Evolutionary conservation across 2,329 filamentous ascomycete species (phyloP).

Genomic region (Elsinoe perseae): DNA sequence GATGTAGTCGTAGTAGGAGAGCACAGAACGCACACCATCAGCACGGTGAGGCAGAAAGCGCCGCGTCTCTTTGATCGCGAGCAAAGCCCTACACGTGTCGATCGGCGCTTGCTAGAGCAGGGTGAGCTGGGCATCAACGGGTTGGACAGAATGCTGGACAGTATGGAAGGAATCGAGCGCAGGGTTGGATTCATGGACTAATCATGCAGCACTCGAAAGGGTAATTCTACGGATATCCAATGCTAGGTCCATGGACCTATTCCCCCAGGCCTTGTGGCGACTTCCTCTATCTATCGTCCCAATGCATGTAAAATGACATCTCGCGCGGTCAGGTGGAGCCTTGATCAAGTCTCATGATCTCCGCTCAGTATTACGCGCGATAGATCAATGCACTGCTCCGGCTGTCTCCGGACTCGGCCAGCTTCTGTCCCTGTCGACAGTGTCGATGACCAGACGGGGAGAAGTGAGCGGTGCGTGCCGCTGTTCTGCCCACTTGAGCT

Average conservation of each 20-base stretch:
- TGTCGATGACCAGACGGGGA: background rate
- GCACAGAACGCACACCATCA: conserved; percentile 38
- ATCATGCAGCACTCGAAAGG: background rate
- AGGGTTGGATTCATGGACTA: conserved; percentile 19
- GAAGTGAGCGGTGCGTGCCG: background rate
- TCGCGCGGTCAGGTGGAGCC: conserved; percentile 47
- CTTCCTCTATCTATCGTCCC: conserved; percentile 7
- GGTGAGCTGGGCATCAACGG: conserved; percentile 42
- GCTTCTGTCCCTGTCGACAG: background rate
- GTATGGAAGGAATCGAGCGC: conserved; percentile 25
- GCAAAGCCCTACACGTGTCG: conserved; percentile 22
- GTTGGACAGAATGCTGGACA: conserved; percentile 40
- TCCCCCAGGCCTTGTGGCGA: conserved; percentile 4
- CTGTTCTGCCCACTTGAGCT: conserved; percentile 1
- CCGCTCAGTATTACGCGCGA: conserved; percentile 49
- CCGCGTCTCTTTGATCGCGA: conserved; percentile 28
- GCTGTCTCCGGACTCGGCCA: conserved; percentile 6
- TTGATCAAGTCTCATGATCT: conserved; percentile 45
- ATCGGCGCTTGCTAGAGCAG: conserved; percentile 37
- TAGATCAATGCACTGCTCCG: conserved; percentile 31
- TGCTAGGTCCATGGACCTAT: background rate
- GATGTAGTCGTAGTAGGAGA: conserved; percentile 39
- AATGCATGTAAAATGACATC: conserved; percentile 13
- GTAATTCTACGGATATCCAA: background rate
- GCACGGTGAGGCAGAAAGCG: conserved; percentile 28